These are phyloP conservation scores for Diplodia sapinea DNA, from an alignment of 2,329 filamentous ascomycete species.

Conservation along the genomic window DNA sequence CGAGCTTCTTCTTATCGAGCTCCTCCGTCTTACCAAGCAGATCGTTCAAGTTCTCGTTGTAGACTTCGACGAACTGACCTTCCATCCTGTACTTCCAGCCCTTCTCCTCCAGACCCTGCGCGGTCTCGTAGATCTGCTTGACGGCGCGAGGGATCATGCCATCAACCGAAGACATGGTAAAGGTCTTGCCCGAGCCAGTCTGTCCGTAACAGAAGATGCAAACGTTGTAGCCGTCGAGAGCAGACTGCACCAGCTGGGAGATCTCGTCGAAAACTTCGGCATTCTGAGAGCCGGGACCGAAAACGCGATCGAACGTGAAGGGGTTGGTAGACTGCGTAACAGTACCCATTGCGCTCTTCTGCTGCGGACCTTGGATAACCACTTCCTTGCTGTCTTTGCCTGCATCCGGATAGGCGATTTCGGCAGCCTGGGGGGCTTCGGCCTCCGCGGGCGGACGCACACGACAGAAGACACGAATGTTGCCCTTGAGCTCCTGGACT, in stretches of 20 bases:
- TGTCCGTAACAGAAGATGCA: slow-evolving; percentile 99
- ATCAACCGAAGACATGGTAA: slow-evolving; percentile 90
- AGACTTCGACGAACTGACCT: slow-evolving; percentile 94
- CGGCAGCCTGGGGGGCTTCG: slow-evolving; percentile 69
- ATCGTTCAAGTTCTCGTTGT: slow-evolving; percentile 97
- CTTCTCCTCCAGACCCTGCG: slow-evolving; percentile 81
- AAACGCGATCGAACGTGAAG: slow-evolving; percentile 94
- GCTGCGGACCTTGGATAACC: slow-evolving; percentile 79
- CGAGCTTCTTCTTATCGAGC: slow-evolving; percentile 80
- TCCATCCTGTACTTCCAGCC: slow-evolving; percentile 96
- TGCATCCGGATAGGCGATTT: slow-evolving; percentile 78
- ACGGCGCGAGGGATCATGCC: slow-evolving; percentile 96
- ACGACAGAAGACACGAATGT: slow-evolving; percentile 97
- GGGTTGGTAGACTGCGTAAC: slow-evolving; percentile 78
- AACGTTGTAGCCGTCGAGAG: slow-evolving; percentile 96
- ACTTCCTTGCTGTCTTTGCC: slow-evolving; percentile 88
- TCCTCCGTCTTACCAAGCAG: slow-evolving; percentile 75
- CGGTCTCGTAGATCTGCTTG: slow-evolving; percentile 89
- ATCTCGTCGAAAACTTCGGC: slow-evolving; percentile 93
- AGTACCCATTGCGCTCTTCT: slow-evolving; percentile 78
- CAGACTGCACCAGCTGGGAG: slow-evolving; percentile 93
- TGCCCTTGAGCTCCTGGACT: slow-evolving; percentile 96
- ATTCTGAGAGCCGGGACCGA: slow-evolving; percentile 78
- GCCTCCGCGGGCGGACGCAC: slow-evolving; percentile 75
- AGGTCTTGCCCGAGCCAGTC: slow-evolving; percentile 95